Percentiles rank a stretch among this genome's conserved stretches.
phyloP scores from a whole-genome alignment of 202 grass and related monocot genomes.

The Panicum virgatum region DNA sequence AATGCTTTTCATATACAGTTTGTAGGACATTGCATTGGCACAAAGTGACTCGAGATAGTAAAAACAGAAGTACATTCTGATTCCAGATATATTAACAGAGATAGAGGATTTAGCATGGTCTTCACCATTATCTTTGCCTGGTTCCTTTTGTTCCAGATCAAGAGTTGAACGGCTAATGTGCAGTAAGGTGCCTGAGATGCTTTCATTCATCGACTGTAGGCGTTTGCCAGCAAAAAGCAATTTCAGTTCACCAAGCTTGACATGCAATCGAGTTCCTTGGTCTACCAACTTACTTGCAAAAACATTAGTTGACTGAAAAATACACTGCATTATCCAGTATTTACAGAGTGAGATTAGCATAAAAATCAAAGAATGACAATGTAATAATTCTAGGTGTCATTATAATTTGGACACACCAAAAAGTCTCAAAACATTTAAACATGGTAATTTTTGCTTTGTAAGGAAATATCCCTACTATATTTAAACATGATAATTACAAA shows the following conservation, averaged over 20 bases:
- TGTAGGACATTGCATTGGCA: conserved; percentile 69
- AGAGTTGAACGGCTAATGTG: conserved; percentile 63
- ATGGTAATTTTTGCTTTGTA: conserved; percentile 8
- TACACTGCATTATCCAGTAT: conserved; percentile 62
- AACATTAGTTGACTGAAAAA: conserved; percentile 71
- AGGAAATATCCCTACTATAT: background rate
- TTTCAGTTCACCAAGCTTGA: conserved; percentile 66
- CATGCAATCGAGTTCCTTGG: conserved; percentile 61
- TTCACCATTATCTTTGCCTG: conserved; percentile 50
- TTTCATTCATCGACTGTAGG: conserved; percentile 62
- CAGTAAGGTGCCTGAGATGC: conserved; percentile 57
- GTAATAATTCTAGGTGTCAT: background rate
- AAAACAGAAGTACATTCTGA: conserved; percentile 76
- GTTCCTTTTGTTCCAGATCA: conserved; percentile 67
- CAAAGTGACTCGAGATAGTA: conserved; percentile 81
- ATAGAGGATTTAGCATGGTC: conserved; percentile 50
- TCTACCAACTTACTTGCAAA: conserved; percentile 77
- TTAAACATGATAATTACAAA: background rate
- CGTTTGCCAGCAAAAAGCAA: conserved; percentile 56
- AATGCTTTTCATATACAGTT: conserved; percentile 67
- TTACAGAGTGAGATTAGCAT: conserved; percentile 35
- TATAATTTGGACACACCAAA: conserved; percentile 17
- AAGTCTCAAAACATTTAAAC: conserved; percentile 15
- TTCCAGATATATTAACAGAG: conserved; percentile 72
- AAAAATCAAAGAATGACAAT: conserved; percentile 18